Base-by-base conservation (phyloP, 2,329 filamentous ascomycete species). In the Colletotrichum lindemuthianum region DNA sequence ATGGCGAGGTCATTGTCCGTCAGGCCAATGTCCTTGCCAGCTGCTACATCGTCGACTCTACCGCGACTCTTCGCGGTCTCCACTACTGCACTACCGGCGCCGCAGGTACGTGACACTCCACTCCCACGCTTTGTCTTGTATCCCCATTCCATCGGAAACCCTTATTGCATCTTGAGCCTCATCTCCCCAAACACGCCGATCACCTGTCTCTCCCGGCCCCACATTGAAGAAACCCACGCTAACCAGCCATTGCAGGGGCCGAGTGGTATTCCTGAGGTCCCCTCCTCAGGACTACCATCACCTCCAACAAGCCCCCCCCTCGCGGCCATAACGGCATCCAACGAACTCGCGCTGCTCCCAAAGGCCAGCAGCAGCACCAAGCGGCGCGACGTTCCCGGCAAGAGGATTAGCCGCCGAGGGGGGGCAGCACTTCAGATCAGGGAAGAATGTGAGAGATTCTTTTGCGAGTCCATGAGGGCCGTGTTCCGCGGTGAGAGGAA, bases 361-460 rank as follows among this genome's bases (percentile, higher is more conserved):
- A 89, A 88, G 79, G 78, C 78, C 74, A 80, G 61, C 63, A 70
- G 69, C 69, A 72, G 63, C 67, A 24, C 24, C 24, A 78, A 77
- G 74, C 80, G 76, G 74, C 76, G 76, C 73, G 60, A 52, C 69
- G 76, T 75, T 71, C 76, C 77, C 72, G 76, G 71, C 66, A 69
- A 68, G 63, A 71, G 69, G 73, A 71, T 78, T 76, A 79, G 81
- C 77, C 84, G 86, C 77, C 86, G 86, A 90, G 91, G 91, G 92
- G 93, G 93, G 93, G 93, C 93, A 90, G 89, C 92, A 91, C 89
- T 92, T 82, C 90, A 90, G 84, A 97, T 97, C 87, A 93, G 91
- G 92, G 93, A 91, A 93, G 93, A 97, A 92, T 97, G 94, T 97
- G 94, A 97, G 93, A 97, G 94, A 87, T 95, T 97, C 90, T 97